Evolutionary conservation across 2,329 filamentous ascomycete genomes (phyloP).

Genomic region (Fusarium sp.): DNA sequence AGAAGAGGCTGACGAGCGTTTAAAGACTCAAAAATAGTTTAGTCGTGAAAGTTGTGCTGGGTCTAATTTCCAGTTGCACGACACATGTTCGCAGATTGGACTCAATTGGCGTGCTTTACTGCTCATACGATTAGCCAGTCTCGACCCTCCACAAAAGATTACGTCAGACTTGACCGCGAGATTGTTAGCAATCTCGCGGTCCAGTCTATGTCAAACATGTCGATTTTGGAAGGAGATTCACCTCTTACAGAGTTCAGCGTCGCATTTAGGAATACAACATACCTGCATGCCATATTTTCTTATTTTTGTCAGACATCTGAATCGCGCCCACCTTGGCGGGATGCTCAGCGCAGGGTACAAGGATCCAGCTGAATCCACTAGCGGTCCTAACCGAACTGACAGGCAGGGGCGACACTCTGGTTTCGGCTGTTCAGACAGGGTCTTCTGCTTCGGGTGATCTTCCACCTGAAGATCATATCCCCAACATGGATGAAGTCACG

Average conservation of each 20-base stretch:
- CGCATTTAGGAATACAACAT: slow-evolving; percentile 9
- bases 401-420: slow-evolving; percentile 30
- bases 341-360: slow-evolving; percentile 17
- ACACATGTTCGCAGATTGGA: background rate
- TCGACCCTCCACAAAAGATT: background rate
- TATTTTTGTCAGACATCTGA: slow-evolving; percentile 20
- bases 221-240: slow-evolving; percentile 10
- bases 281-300: slow-evolving; percentile 1
- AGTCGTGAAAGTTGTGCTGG: background rate
- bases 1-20: background rate
- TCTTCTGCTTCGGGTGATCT: slow-evolving; percentile 30
- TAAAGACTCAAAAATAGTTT: background rate
- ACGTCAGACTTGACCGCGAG: no score
- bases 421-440: slow-evolving; percentile 29
- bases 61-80: background rate
- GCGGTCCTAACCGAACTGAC: slow-evolving; percentile 43
- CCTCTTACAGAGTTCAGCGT: slow-evolving; percentile 4
- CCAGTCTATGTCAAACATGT: slow-evolving; percentile 4
- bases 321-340: slow-evolving; percentile 15
- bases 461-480: slow-evolving; percentile 23
- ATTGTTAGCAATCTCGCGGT: slow-evolving; percentile 1
- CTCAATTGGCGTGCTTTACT: background rate
- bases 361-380: slow-evolving; percentile 37
- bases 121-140: background rate
- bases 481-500: slow-evolving; percentile 13